phyloP scores from a whole-genome alignment of 345 rosid genomes.

The Luvunga scandens region DNA sequence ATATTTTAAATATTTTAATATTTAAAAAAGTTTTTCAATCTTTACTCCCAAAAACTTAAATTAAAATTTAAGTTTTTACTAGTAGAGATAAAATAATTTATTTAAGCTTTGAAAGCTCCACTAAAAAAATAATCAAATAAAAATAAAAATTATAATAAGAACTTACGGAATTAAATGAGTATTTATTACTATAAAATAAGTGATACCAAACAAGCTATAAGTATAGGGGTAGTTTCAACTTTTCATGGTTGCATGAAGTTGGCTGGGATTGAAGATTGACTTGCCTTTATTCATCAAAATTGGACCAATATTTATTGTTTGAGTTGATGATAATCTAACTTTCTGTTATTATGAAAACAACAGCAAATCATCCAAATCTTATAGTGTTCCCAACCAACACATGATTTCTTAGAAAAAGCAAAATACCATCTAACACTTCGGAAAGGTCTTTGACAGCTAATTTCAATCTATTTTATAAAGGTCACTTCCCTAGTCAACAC shows the following conservation, averaged over 20 bases:
- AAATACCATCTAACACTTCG: neutral
- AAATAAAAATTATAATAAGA: no score
- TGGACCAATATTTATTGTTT: neutral
- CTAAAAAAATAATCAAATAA: no score
- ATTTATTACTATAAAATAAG: no score
- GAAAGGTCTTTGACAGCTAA: neutral
- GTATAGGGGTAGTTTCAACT: neutral
- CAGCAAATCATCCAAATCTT: neutral
- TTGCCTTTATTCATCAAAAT: neutral
- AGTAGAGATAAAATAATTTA: no score
- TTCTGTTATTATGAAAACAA: neutral
- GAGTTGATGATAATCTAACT: neutral
- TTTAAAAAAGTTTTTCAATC: no score
- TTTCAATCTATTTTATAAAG: neutral
- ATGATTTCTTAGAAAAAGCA: neutral
- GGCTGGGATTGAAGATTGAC: neutral
- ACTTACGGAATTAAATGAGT: no score
- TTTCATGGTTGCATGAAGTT: neutral
- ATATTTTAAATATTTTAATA: no score
- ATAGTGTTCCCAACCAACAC: neutral
- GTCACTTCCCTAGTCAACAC: neutral
- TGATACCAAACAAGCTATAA: no score
- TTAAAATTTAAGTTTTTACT: no score
- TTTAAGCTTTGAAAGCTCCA: no score
- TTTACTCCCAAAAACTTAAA: no score